Percentiles rank a stretch among this genome's conserved stretches.
These are phyloP conservation scores for Cubamyces lactineus DNA, from an alignment of 768 basidiomycete genomes.

Conservation along the genomic window DNA sequence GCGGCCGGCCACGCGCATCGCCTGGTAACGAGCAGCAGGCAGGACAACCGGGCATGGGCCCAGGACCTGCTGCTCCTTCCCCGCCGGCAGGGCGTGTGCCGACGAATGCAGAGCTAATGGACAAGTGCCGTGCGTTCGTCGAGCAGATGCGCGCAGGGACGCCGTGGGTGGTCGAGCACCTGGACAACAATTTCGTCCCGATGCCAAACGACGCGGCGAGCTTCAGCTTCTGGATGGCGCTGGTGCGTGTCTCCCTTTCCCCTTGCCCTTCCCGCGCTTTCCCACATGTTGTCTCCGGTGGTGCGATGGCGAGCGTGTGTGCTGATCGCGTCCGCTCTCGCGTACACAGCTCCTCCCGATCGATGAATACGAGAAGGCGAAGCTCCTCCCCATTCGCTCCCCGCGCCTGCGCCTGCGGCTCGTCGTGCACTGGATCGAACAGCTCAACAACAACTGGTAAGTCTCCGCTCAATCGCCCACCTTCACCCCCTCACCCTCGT, in stretches of 20 bases:
- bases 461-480: constrained; percentile 23
- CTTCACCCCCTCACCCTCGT: constrained; percentile 28
- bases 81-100: constrained; percentile 17
- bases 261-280: too few species aligned
- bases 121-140: constrained; percentile 62
- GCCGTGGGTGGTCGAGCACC: constrained; percentile 91
- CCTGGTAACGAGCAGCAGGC: neutral
- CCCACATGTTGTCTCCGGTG: neutral
- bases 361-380: constrained; percentile 87
- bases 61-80: neutral
- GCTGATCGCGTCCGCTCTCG: neutral
- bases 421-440: constrained; percentile 95
- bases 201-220: constrained; percentile 72
- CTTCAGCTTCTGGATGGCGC: constrained; percentile 91
- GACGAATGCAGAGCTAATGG: constrained; percentile 45
- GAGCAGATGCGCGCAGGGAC: constrained; percentile 68
- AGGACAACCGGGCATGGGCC: neutral
- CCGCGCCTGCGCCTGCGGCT: constrained; percentile 78
- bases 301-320: neutral
- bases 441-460: constrained; percentile 61
- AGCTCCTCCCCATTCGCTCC: constrained; percentile 81
- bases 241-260: constrained; percentile 43
- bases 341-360: constrained; percentile 70
- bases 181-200: constrained; percentile 76
- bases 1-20: neutral